Conservation (phyloP, 352 stramenopile genomes). For the Aphanomyces stellatus region DNA sequence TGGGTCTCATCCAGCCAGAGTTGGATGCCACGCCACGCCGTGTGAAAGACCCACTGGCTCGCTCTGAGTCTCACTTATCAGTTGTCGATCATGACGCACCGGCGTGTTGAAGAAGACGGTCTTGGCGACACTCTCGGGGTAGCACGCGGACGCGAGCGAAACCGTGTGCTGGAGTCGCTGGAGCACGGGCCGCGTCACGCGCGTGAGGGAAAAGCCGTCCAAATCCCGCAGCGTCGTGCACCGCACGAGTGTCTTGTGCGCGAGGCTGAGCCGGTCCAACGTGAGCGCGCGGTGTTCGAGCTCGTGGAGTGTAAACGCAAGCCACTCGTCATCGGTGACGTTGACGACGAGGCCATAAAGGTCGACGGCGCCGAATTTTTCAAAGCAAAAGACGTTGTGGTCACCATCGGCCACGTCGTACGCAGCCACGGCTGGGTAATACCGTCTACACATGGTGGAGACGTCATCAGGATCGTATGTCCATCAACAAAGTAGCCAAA, state of each 20-base stretch:
- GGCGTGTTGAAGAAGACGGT: slow-evolving; percentile 51
- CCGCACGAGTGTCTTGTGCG: slow-evolving; percentile 45
- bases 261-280: slow-evolving; percentile 53
- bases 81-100: not conserved
- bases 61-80: not conserved
- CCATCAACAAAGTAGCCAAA: too few relatives aligned
- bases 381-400: slow-evolving; percentile 53
- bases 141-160: slow-evolving; percentile 47
- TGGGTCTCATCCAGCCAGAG: slow-evolving; percentile 55
- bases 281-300: slow-evolving; percentile 60
- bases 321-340: slow-evolving; percentile 59
- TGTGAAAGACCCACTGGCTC: slow-evolving; percentile 52
- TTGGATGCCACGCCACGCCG: slow-evolving; percentile 49
- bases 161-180: slow-evolving; percentile 33
- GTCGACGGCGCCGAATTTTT: slow-evolving; percentile 61
- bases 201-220: slow-evolving; percentile 51
- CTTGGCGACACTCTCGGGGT: slow-evolving; percentile 49
- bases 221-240: slow-evolving; percentile 56
- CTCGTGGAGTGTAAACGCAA: slow-evolving; percentile 58
- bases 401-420: slow-evolving; percentile 44
- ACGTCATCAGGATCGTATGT: too few relatives aligned
- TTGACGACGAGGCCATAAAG: slow-evolving; percentile 46
- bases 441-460: slow-evolving; percentile 21
- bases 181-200: slow-evolving; percentile 47
- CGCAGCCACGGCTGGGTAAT: slow-evolving; percentile 48